phyloP scores from a whole-genome alignment of 305 asterid species.

The Plantago lanceolata region DNA sequence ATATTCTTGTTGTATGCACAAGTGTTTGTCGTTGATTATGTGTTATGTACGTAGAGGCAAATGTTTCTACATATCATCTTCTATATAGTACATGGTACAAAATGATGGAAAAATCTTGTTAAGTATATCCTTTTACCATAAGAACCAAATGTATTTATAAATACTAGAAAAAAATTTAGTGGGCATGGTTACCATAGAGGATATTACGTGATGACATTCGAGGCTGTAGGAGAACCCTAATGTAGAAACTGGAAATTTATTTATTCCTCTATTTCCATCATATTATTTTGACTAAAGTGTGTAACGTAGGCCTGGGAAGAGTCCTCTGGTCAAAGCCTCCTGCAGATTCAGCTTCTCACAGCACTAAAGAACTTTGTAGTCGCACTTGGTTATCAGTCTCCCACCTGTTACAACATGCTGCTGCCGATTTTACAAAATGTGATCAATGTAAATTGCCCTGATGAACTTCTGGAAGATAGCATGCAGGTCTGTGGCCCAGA shows the following conservation, averaged over 20 bases:
- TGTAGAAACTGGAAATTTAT: too few species aligned
- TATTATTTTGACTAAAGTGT: constrained; percentile 22
- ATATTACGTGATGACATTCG: too few species aligned
- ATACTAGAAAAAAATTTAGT: too few species aligned
- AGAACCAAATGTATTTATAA: too few species aligned
- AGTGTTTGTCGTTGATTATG: neutral
- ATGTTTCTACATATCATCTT: neutral
- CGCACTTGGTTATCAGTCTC: constrained; percentile 86
- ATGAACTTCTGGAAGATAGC: constrained; percentile 93
- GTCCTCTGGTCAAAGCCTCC: constrained; percentile 89
- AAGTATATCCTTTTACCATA: too few species aligned
- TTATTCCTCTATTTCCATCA: constrained; percentile 16
- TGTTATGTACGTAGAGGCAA: constrained; percentile 7
- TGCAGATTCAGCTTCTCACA: constrained; percentile 95
- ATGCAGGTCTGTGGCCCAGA: constrained; percentile 59
- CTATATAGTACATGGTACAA: too few species aligned
- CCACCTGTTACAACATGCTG: constrained; percentile 71
- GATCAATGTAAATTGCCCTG: constrained; percentile 69
- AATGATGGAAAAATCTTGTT: too few species aligned
- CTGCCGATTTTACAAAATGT: constrained; percentile 74
- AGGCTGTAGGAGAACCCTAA: too few species aligned
- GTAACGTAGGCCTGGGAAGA: constrained; percentile 85
- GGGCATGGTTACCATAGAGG: too few species aligned
- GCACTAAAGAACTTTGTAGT: constrained; percentile 83
- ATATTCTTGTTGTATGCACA: constrained; percentile 6